phyloP scores from a whole-genome alignment of 2,329 filamentous ascomycete species.

The Coniella lustricola region DNA sequence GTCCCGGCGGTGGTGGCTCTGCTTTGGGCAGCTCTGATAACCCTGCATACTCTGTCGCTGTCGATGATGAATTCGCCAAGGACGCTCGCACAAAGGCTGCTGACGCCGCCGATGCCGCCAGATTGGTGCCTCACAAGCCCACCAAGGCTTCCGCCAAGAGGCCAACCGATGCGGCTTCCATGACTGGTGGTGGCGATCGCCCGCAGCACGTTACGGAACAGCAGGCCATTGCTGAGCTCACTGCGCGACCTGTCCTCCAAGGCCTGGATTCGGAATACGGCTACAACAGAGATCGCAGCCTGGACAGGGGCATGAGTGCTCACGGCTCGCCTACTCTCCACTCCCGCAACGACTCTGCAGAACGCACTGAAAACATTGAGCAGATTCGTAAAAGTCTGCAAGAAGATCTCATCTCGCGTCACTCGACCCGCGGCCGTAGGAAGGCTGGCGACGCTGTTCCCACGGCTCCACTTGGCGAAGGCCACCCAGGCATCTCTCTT shows the following conservation, averaged over 20 bases:
- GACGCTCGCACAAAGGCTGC: conserved; percentile 54
- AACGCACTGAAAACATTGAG: conserved; percentile 11
- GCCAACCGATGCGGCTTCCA: not conserved
- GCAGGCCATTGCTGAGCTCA: conserved; percentile 25
- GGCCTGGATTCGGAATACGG: conserved; percentile 9
- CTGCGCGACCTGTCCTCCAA: conserved; percentile 3
- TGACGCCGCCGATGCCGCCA: conserved; percentile 54
- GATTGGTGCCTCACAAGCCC: conserved; percentile 50
- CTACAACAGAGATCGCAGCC: conserved; percentile 5
- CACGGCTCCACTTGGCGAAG: not conserved
- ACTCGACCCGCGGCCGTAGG: conserved; percentile 11
- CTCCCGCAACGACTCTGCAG: conserved; percentile 7
- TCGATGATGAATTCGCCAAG: conserved; percentile 61
- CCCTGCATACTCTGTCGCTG: conserved; percentile 72
- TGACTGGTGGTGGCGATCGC: conserved; percentile 12
- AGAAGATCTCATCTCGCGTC: conserved; percentile 9
- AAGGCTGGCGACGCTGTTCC: conserved; percentile 13
- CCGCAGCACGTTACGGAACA: conserved; percentile 21
- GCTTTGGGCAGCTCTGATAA: conserved; percentile 59
- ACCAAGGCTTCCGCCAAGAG: conserved; percentile 10
- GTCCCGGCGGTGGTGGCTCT: conserved; percentile 63
- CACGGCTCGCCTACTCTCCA: conserved; percentile 8
- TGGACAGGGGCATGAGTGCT: not conserved
- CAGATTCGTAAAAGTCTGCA: conserved; percentile 9
- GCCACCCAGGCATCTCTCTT: conserved; percentile 7